phyloP scores from a whole-genome alignment of 2,329 filamentous ascomycete species.

The Colletotrichum sp. region DNA sequence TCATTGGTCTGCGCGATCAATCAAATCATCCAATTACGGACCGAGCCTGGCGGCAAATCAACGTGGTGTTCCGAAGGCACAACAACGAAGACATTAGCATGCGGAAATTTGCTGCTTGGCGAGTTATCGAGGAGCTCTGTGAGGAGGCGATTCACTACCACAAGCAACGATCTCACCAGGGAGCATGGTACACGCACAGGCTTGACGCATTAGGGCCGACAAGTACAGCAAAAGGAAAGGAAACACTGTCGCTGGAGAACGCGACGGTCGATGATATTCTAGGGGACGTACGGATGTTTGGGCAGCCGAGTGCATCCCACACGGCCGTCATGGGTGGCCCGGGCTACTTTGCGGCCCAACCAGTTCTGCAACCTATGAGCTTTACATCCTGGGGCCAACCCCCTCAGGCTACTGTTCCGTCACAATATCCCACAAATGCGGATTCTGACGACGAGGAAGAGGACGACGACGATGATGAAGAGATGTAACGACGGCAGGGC shows the following conservation, averaged over 20 bases:
- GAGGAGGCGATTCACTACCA: constrained; percentile 25
- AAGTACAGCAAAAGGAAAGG: neutral
- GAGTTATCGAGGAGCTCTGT: constrained; percentile 22
- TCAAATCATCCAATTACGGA: constrained; percentile 15
- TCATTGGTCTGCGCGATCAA: constrained; percentile 19
- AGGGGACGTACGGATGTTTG: constrained; percentile 20
- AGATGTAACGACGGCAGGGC: neutral
- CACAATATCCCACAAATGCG: neutral
- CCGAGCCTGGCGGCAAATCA: constrained; percentile 23
- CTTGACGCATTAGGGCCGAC: constrained; percentile 14
- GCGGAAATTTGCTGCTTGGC: constrained; percentile 20
- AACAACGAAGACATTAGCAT: constrained; percentile 22
- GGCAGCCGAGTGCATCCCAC: neutral
- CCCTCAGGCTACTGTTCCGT: neutral
- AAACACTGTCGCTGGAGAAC: neutral
- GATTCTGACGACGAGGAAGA: neutral
- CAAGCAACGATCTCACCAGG: constrained; percentile 17
- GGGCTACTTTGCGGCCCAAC: neutral
- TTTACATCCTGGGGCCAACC: neutral
- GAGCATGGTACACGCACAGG: constrained; percentile 25
- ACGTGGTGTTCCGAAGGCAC: constrained; percentile 20
- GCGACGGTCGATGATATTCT: constrained; percentile 16
- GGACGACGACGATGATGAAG: neutral
- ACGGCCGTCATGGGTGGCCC: neutral
- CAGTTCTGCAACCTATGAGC: neutral